Percentiles rank a stretch among this genome's conserved stretches.
Conservation (phyloP, 192 early-diverging fungal species). For the Chytriomyces sp. region DNA sequence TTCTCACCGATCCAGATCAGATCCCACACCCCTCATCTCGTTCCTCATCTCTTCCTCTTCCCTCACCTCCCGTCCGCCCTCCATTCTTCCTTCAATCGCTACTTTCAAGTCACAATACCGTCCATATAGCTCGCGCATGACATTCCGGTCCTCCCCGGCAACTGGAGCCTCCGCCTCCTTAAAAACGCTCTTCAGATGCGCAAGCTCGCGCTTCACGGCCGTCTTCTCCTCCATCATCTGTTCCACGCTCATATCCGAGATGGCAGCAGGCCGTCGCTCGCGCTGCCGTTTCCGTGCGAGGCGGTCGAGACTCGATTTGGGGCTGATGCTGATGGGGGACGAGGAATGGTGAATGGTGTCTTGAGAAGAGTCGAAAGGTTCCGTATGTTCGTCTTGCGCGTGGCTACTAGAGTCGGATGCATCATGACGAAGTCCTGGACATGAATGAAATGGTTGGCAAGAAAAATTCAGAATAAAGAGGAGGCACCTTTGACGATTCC, state of each 20-base stretch:
- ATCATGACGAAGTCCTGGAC: too few relatives aligned
- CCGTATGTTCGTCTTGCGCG: not conserved
- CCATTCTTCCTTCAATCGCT: conserved; percentile 1
- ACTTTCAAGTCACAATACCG: conserved; percentile 39
- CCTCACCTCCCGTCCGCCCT: too few relatives aligned
- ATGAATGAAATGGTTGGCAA: too few relatives aligned
- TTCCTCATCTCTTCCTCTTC: too few relatives aligned
- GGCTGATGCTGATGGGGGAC: not conserved
- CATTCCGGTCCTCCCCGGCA: conserved; percentile 20
- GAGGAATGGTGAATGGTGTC: not conserved
- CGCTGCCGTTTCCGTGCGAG: conserved; percentile 15
- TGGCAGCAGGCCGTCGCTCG: conserved; percentile 17
- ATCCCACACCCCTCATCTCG: too few relatives aligned
- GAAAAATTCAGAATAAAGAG: too few relatives aligned
- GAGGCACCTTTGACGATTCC: conserved; percentile 18
- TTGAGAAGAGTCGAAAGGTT: not conserved
- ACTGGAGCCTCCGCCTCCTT: not conserved
- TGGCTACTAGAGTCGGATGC: too few relatives aligned
- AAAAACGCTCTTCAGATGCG: conserved; percentile 20
- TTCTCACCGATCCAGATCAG: not conserved
- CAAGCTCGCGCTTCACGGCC: conserved; percentile 30
- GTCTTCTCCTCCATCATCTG: conserved; percentile 33
- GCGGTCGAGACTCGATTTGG: conserved; percentile 19
- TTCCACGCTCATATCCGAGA: conserved; percentile 20
- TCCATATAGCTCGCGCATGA: conserved; percentile 35